Evolutionary conservation across 1,139 yeast genomes (phyloP).

Genomic region (Magnusiomyces magnusii): DNA sequence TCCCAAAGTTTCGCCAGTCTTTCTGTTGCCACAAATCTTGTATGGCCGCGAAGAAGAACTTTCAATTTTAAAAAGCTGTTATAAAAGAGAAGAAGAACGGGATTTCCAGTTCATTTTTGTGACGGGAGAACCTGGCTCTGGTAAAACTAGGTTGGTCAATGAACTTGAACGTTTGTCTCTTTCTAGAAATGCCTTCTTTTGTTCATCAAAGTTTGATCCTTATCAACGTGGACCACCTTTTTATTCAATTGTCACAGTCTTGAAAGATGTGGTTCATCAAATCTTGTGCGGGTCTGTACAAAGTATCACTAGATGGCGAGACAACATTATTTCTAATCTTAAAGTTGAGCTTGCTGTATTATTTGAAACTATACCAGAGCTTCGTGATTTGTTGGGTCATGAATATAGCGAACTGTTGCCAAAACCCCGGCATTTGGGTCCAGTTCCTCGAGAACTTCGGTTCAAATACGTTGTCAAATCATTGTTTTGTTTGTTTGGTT

Average conservation of each 20-base stretch:
- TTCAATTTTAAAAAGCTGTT: slow-evolving; percentile 27
- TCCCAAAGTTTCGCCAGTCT: slow-evolving; percentile 22
- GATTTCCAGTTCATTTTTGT: slow-evolving; percentile 36
- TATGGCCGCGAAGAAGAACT: slow-evolving; percentile 38
- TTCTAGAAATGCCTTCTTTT: slow-evolving; percentile 37
- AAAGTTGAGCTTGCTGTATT: slow-evolving; percentile 41
- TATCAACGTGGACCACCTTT: slow-evolving; percentile 34
- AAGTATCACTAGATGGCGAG: slow-evolving; percentile 40
- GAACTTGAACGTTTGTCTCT: slow-evolving; percentile 39
- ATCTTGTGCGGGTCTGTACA: slow-evolving; percentile 39
- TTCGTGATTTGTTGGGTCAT: slow-evolving; percentile 41
- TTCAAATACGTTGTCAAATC: slow-evolving; percentile 41
- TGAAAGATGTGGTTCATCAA: slow-evolving; percentile 40
- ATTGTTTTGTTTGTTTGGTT: slow-evolving; percentile 39
- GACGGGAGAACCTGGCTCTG: slow-evolving; percentile 43
- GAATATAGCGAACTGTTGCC: slow-evolving; percentile 32
- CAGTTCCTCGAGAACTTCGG: slow-evolving; percentile 37
- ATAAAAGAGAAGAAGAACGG: slow-evolving; percentile 25
- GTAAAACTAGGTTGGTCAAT: slow-evolving; percentile 42
- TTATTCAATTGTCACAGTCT: slow-evolving; percentile 34
- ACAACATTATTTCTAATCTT: slow-evolving; percentile 37
- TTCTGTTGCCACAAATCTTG: slow-evolving; percentile 32
- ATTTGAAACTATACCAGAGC: slow-evolving; percentile 42
- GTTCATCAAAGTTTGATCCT: slow-evolving; percentile 40
- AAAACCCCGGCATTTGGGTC: slow-evolving; percentile 25